These are phyloP conservation scores for Puccinellia tenuiflora DNA, from an alignment of 176 grass and related monocot species.

Conservation along the genomic window DNA sequence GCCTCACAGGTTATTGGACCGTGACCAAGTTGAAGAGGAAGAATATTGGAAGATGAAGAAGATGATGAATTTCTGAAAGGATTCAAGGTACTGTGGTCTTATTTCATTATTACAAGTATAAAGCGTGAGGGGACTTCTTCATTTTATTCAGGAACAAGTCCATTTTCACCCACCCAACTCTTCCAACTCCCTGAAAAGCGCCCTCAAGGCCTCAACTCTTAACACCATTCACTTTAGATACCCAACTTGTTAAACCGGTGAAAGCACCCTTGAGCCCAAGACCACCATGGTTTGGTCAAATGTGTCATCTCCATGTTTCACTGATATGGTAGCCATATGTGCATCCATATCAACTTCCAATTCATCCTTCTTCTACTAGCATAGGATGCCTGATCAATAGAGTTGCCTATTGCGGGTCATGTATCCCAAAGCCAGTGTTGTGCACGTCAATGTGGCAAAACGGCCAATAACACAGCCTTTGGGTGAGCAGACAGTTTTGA, in stretches of 20 bases:
- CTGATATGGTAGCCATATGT: not conserved
- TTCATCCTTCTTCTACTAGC: not conserved
- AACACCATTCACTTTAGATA: slow-evolving; percentile 3
- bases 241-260: not conserved
- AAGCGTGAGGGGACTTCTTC: not conserved
- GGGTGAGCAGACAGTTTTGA: not conserved
- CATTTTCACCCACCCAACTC: not conserved
- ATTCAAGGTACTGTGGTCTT: slow-evolving; percentile 71
- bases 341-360: not conserved
- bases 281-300: slow-evolving; percentile 8
- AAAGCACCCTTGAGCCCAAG: not conserved
- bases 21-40: slow-evolving; percentile 80
- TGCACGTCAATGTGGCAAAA: not conserved
- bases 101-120: slow-evolving; percentile 8
- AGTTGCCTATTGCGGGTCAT: not conserved
- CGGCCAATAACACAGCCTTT: not conserved
- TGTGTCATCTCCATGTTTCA: not conserved
- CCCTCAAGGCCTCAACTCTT: not conserved
- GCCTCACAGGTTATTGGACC: slow-evolving; percentile 71
- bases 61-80: slow-evolving; percentile 94
- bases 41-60: slow-evolving; percentile 83
- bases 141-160: slow-evolving; percentile 10
- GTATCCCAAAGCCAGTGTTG: not conserved
- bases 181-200: not conserved
- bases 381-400: not conserved